Evolutionary conservation across 805 yeast genomes (phyloP).

Genomic region (Wickerhamiella alocasiicola): DNA sequence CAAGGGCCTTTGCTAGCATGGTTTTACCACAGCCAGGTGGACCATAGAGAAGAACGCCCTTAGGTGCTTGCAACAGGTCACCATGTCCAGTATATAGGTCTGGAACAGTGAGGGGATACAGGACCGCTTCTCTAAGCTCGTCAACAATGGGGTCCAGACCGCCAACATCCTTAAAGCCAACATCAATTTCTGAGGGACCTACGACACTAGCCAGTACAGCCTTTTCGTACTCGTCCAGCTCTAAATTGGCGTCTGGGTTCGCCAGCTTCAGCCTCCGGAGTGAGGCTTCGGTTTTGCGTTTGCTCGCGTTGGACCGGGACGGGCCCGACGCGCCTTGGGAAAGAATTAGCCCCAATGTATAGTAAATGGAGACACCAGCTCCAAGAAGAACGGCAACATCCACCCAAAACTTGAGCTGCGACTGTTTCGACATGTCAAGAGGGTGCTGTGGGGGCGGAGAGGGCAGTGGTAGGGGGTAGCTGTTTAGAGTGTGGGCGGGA

Average conservation of each 20-base stretch:
- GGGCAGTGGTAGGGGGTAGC: too few relatives aligned
- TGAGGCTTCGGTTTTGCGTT: slow-evolving; percentile 46
- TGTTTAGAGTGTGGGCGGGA: too few relatives aligned
- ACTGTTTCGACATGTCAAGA: slow-evolving; percentile 9
- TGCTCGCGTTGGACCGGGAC: slow-evolving; percentile 41
- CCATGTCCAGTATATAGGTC: slow-evolving; percentile 49
- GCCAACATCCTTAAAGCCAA: slow-evolving; percentile 72
- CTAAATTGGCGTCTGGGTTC: slow-evolving; percentile 46
- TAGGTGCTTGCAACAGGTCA: slow-evolving; percentile 70
- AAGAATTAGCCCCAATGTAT: slow-evolving; percentile 37
- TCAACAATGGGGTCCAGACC: slow-evolving; percentile 74
- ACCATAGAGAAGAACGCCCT: slow-evolving; percentile 83
- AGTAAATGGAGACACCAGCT: slow-evolving; percentile 60
- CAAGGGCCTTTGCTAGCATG: slow-evolving; percentile 91
- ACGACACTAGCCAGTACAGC: slow-evolving; percentile 67
- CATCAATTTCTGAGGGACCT: slow-evolving; percentile 70
- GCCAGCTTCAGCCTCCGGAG: slow-evolving; percentile 43
- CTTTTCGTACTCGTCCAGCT: slow-evolving; percentile 61
- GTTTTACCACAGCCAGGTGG: slow-evolving; percentile 99
- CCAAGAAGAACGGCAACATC: slow-evolving; percentile 43
- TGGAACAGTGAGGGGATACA: slow-evolving; percentile 59
- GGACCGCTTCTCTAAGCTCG: slow-evolving; percentile 76
- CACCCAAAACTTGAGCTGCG: slow-evolving; percentile 21
- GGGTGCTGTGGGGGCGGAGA: too few relatives aligned
- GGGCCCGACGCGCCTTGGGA: slow-evolving; percentile 34